Evolutionary conservation across 805 yeast species (phyloP), one percentile per base, ranked within the genome.

Genomic region (Debaryomyces prosopidis): DNA sequence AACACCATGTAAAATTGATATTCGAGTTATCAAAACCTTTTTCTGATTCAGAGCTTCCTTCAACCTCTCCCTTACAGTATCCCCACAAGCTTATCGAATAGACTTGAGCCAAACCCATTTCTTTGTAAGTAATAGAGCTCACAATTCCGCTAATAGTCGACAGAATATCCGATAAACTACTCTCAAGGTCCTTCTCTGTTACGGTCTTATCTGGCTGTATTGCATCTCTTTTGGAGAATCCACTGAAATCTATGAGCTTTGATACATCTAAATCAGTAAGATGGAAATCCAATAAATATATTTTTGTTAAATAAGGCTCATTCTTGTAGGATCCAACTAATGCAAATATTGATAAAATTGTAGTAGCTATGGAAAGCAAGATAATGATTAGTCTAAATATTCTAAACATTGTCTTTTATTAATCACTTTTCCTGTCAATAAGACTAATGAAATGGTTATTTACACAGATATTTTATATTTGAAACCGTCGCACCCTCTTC

Each of bases 1-100:
- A 66, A 62, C 95, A 87, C 59, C 68, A 69, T 3, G 73, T 67
- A 51, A 72, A 70, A 40, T 69, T 65, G 19, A 68, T 58, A 9
- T 65, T 55, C 14, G 55, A 48, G 44, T 67, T 67, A 40, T 62
- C 62, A 43, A 63, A 66, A 10, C 54, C 51, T 16, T 53, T 50
- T 10, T 42, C 18, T 11, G 48, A 35, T 20, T 44, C 37, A 10
- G 49, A 55, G 6, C 36, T 36, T 6, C 46, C 26, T 4, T 42
- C 45, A 17, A 47, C 42, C 10, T 44, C 31, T 5, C 77, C 77
- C 42, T 60, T 62, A 48, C 77, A 72, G 53, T 72, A 72, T 32
- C 77, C 77, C 74, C 76, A 72, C 50, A 58, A 69, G 36, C 72
- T 58, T 19, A 71, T 47, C 26, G 70, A 60, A 46, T 72, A 72